These are phyloP conservation scores for Cyberlindnera xishuangbannaensis DNA, from an alignment of 805 yeast species.

Conservation along the genomic window DNA sequence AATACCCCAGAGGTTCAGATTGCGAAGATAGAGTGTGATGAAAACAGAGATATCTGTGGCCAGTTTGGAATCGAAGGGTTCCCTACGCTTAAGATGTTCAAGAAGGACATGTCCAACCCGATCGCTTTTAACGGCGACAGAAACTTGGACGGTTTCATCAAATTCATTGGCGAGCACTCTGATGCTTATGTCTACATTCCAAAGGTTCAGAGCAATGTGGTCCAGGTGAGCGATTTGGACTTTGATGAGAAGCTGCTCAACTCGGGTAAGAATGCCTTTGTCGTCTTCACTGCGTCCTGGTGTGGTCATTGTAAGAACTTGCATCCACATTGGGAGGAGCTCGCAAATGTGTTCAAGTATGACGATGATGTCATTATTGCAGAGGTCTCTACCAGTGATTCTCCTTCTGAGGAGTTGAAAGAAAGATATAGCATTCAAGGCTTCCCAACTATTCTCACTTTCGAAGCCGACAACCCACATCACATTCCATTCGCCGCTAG, in stretches of 20 bases:
- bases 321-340: conserved; percentile 39
- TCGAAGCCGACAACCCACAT: conserved; percentile 33
- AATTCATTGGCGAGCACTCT: conserved; percentile 49
- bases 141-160: conserved; percentile 60
- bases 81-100: conserved; percentile 84
- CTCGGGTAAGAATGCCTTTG: conserved; percentile 18
- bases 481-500: conserved; percentile 28
- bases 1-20: conserved; percentile 53
- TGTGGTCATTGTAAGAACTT: conserved; percentile 48
- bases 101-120: conserved; percentile 49
- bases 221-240: conserved; percentile 24
- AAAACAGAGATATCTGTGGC: conserved; percentile 69
- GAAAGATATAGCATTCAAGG: conserved; percentile 35
- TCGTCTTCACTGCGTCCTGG: conserved; percentile 47
- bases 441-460: conserved; percentile 47
- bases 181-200: conserved; percentile 28
- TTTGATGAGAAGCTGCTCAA: conserved; percentile 31
- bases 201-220: conserved; percentile 18
- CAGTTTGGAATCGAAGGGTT: conserved; percentile 75
- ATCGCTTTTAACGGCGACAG: conserved; percentile 63
- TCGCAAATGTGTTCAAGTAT: conserved; percentile 39
- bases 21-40: conserved; percentile 86
- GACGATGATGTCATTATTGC: conserved; percentile 36
- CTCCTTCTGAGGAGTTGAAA: conserved; percentile 37
- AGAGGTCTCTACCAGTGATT: conserved; percentile 38